Conservation (phyloP, 2,329 filamentous ascomycete genomes). For the Colletotrichum sidae region DNA sequence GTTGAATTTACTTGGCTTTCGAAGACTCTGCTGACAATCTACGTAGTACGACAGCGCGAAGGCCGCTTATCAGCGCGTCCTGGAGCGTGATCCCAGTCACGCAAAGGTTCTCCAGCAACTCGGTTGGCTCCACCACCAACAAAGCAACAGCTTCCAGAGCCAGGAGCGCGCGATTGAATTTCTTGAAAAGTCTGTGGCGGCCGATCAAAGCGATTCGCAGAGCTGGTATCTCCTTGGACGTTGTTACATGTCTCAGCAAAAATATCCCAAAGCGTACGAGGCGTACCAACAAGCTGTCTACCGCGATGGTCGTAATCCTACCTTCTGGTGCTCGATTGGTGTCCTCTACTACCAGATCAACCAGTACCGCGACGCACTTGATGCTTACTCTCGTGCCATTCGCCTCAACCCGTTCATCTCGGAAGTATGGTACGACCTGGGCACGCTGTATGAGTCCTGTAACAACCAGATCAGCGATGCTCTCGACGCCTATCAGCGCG, state of each 20-base stretch:
- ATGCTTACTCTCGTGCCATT: slow-evolving; percentile 97
- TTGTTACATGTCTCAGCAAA: slow-evolving; percentile 99
- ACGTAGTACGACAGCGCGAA: slow-evolving; percentile 91
- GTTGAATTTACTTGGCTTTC: slow-evolving; percentile 49
- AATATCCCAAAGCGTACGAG: slow-evolving; percentile 98
- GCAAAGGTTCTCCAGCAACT: slow-evolving; percentile 98
- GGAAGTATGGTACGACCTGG: slow-evolving; percentile 98
- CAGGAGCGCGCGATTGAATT: slow-evolving; percentile 98
- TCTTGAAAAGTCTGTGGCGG: slow-evolving; percentile 93
- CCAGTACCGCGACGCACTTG: slow-evolving; percentile 96
- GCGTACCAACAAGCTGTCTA: slow-evolving; percentile 99
- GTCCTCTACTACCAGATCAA: slow-evolving; percentile 99
- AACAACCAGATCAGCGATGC: slow-evolving; percentile 99
- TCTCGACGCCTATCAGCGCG: slow-evolving; percentile 93
- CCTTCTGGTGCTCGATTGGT: slow-evolving; percentile 99
- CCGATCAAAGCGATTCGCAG: slow-evolving; percentile 93
- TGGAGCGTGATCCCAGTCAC: slow-evolving; percentile 94
- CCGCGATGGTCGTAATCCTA: slow-evolving; percentile 95
- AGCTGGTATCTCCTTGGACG: slow-evolving; percentile 98
- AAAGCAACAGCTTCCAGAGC: slow-evolving; percentile 89
- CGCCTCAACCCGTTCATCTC: slow-evolving; percentile 97
- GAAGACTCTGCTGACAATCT: slow-evolving; percentile 43
- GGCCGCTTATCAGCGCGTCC: slow-evolving; percentile 88
- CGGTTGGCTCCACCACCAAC: slow-evolving; percentile 97
- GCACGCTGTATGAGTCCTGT: slow-evolving; percentile 97